Conservation (phyloP, 2,329 filamentous ascomycete species). For the Alternaria gaisen region DNA sequence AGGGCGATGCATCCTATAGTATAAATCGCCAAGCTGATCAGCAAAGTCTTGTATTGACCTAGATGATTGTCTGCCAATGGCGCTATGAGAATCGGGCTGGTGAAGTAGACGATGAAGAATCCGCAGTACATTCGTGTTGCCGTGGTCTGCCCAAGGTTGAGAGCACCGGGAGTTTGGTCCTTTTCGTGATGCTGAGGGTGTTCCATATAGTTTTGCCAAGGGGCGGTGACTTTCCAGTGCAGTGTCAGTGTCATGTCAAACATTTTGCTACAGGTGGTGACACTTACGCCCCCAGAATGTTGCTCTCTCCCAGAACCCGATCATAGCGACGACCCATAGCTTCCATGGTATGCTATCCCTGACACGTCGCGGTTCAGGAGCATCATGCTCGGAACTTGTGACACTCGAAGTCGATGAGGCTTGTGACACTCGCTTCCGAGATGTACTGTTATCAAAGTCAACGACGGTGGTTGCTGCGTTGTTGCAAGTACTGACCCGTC, state of each 20-base stretch:
- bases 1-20: constrained; percentile 33
- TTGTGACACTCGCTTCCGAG: constrained; percentile 10
- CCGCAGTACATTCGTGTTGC: constrained; percentile 65
- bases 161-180: constrained; percentile 46
- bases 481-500: constrained; percentile 3
- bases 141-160: constrained; percentile 43
- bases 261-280: constrained; percentile 10
- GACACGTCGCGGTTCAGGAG: constrained; percentile 28
- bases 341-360: constrained; percentile 33
- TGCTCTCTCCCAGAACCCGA: constrained; percentile 40
- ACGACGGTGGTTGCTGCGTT: neutral
- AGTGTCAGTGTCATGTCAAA: constrained; percentile 11
- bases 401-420: constrained; percentile 12
- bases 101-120: constrained; percentile 63
- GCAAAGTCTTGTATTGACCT: constrained; percentile 51
- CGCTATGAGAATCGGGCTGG: constrained; percentile 48
- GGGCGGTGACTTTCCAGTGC: constrained; percentile 30
- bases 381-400: neutral
- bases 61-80: constrained; percentile 52
- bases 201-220: constrained; percentile 57
- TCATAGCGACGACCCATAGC: constrained; percentile 37
- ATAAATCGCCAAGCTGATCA: constrained; percentile 43
- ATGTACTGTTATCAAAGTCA: constrained; percentile 4
- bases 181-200: constrained; percentile 36
- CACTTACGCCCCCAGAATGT: constrained; percentile 38